Percentiles rank a stretch among this genome's conserved stretches.
Conservation (phyloP, 768 basidiomycete genomes). For the Panaeolus cyanescens region DNA sequence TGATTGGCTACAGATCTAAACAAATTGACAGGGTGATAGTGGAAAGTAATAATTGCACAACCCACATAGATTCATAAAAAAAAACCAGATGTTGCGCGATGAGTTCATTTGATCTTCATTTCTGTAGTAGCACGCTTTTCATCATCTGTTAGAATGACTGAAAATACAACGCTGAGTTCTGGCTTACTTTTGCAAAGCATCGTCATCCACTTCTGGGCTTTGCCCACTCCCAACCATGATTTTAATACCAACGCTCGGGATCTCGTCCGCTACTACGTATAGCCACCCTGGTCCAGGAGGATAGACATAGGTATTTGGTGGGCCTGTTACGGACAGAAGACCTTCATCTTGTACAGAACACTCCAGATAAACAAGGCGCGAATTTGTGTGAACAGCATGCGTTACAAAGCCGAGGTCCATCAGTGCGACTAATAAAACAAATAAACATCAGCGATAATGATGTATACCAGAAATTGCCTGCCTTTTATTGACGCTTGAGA, state of each 20-base stretch:
- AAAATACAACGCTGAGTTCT: no score
- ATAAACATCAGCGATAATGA: neutral
- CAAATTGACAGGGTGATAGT: neutral
- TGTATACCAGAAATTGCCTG: constrained; percentile 16
- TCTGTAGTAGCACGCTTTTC: neutral
- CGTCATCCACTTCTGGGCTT: constrained; percentile 57
- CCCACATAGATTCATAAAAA: neutral
- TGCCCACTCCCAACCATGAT: constrained; percentile 71
- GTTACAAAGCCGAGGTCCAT: constrained; percentile 87
- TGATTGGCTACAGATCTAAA: neutral
- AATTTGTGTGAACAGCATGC: constrained; percentile 75
- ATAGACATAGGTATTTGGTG: constrained; percentile 65
- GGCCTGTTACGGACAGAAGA: constrained; percentile 60
- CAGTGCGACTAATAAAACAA: constrained; percentile 51
- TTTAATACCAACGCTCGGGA: constrained; percentile 63
- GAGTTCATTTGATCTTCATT: neutral
- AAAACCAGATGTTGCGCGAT: neutral
- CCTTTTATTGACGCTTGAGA: constrained; percentile 48
- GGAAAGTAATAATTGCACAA: neutral
- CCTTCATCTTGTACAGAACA: constrained; percentile 40
- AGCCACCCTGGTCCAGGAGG: constrained; percentile 85
- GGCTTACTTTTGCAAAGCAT: constrained; percentile 60
- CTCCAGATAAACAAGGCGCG: constrained; percentile 70
- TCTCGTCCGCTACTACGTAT: constrained; percentile 63
- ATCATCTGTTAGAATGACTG: neutral